phyloP scores from a whole-genome alignment of 306 rosid genomes.

The Ormosia emarginata region DNA sequence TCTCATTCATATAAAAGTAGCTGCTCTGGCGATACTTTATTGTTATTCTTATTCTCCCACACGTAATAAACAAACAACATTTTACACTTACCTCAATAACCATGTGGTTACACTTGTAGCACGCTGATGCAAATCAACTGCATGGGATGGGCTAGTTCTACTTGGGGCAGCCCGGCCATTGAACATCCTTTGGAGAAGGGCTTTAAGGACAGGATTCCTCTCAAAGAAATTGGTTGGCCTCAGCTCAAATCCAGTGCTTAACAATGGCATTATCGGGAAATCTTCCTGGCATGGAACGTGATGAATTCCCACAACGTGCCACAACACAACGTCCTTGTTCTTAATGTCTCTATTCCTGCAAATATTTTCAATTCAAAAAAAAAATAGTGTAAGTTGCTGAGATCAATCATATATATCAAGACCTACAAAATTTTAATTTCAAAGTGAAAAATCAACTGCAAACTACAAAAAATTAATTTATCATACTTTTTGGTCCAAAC shows the following conservation, averaged over 20 bases:
- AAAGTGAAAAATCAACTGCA: neutral
- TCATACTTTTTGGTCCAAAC: slow-evolving; percentile 44
- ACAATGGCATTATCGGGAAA: slow-evolving; percentile 61
- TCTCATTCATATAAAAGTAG: neutral
- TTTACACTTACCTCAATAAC: neutral
- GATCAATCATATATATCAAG: neutral
- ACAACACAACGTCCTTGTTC: slow-evolving; percentile 48
- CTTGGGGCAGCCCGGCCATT: slow-evolving; percentile 29
- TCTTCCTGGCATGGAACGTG: slow-evolving; percentile 70
- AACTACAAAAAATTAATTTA: neutral
- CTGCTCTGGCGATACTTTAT: neutral
- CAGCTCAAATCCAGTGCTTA: slow-evolving; percentile 51
- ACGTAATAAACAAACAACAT: neutral
- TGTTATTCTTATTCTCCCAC: neutral
- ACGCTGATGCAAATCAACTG: neutral
- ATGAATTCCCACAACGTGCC: slow-evolving; percentile 66
- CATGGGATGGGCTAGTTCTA: neutral
- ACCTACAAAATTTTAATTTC: neutral
- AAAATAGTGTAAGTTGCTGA: neutral
- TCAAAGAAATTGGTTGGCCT: slow-evolving; percentile 74
- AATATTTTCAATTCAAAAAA: neutral
- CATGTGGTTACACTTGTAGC: neutral
- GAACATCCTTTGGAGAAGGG: slow-evolving; percentile 16
- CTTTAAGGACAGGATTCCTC: slow-evolving; percentile 58
- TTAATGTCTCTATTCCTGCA: slow-evolving; percentile 39